These are phyloP conservation scores for Isabelozyma gotoi DNA, from an alignment of 805 yeast genomes.

Conservation along the genomic window DNA sequence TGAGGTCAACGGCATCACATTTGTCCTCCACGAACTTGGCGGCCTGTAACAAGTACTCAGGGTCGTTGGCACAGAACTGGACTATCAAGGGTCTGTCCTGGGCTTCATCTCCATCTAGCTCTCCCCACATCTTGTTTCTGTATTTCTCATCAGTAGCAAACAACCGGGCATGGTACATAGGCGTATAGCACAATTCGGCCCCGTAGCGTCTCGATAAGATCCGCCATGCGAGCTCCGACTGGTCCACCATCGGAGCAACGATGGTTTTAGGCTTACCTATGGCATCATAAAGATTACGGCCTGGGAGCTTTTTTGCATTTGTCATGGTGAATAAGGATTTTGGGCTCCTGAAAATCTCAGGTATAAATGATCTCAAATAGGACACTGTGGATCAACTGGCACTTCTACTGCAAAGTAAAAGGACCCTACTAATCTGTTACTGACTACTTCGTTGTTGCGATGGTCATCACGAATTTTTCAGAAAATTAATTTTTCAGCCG, in stretches of 20 bases:
- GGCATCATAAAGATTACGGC: slow-evolving; percentile 67
- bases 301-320: slow-evolving; percentile 33
- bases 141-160: slow-evolving; percentile 86
- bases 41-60: slow-evolving; percentile 77
- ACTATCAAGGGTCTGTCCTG: slow-evolving; percentile 85
- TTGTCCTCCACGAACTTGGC: slow-evolving; percentile 76
- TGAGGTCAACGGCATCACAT: slow-evolving; percentile 95
- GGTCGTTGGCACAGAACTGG: slow-evolving; percentile 96
- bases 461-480: neutral
- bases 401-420: too few relatives aligned
- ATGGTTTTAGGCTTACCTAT: slow-evolving; percentile 78
- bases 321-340: slow-evolving; percentile 7
- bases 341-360: neutral
- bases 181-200: slow-evolving; percentile 91
- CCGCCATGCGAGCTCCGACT: slow-evolving; percentile 94
- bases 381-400: neutral
- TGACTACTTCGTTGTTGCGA: too few relatives aligned
- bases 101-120: slow-evolving; percentile 66
- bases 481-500: neutral
- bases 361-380: neutral
- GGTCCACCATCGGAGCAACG: slow-evolving; percentile 99
- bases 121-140: slow-evolving; percentile 69
- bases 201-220: slow-evolving; percentile 83
- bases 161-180: slow-evolving; percentile 92
- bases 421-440: too few relatives aligned